Evolutionary conservation across 2,329 filamentous ascomycete genomes (phyloP), one percentile per base, ranked within the genome.

Genomic region (Ploettnerulaceae sp.): DNA sequence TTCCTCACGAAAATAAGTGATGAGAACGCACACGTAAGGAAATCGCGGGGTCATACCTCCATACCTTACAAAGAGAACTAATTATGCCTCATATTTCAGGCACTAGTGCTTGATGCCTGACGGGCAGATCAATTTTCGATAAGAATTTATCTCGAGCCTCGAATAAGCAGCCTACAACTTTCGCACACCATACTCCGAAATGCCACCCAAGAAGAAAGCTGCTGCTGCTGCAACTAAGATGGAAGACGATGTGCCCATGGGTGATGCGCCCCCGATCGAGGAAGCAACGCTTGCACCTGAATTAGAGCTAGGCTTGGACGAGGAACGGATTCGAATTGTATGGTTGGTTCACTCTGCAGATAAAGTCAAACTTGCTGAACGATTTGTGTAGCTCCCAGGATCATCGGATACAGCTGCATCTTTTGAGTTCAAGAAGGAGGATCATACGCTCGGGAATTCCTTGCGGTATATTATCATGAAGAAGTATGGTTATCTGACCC

Each of bases 401-500:
- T 86, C 87, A 45, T 85, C 77, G 69, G 86, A 91, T 39, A 91
- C 85, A 7, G 90, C 90, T 4, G 93, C 93, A 22, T 95, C 89
- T 12, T 98, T 97, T 65, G 88, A 97, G 65, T 95, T 98, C 61
- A 81, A 86, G 50, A 83, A 88, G 35, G 93, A 98, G 71, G 89
- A 94, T 33, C 93, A 98, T 68, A 98, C 93, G 0, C 73, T 98
- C 42, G 93, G 93, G 21, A 98, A 98, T 68, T 89, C 90, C 7
- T 71, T 98, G 59, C 79, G 93, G 62, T 97, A 90, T 65, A 85
- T 96, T 54, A 94, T 98, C 61, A 96, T 95, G 87, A 97, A 97
- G 71, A 98, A 98, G 91, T 96, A 72, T 56, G 80, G 64, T 11
- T 41, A 22, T 8, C 17, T 14, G n/a, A 8, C 15, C 40, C 26